Conservation (phyloP, 768 basidiomycete species). For the Lactarius deliciosus region DNA sequence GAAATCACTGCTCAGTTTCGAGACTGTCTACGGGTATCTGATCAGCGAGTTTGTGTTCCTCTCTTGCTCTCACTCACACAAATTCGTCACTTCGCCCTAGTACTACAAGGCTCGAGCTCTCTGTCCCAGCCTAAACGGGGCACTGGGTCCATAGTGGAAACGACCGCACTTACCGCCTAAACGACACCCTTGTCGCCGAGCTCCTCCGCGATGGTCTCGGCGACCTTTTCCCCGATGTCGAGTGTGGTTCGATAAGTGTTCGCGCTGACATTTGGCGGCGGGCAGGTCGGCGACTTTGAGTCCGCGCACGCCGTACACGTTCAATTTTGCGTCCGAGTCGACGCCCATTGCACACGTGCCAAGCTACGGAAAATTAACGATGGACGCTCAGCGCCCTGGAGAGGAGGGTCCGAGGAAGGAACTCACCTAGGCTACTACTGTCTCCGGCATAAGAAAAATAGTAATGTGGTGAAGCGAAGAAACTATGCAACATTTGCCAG, state of each 20-base stretch:
- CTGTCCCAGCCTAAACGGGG: too few relatives aligned
- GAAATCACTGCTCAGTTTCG: not conserved
- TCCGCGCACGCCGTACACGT: slow-evolving; percentile 42
- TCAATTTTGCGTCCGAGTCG: too few relatives aligned
- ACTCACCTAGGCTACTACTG: too few relatives aligned
- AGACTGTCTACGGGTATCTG: not conserved
- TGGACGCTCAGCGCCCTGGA: too few relatives aligned
- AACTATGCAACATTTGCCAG: too few relatives aligned
- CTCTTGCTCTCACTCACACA: not conserved
- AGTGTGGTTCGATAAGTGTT: too few relatives aligned
- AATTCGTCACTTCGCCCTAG: too few relatives aligned
- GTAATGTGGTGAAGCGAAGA: too few relatives aligned
- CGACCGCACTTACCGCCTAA: not conserved
- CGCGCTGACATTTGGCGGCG: slow-evolving; percentile 40
- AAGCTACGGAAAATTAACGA: too few relatives aligned
- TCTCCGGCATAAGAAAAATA: too few relatives aligned
- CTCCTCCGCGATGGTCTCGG: slow-evolving; percentile 55
- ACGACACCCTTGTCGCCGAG: slow-evolving; percentile 33
- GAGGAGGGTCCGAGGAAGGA: too few relatives aligned
- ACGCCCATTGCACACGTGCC: slow-evolving; percentile 34
- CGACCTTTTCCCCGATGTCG: slow-evolving; percentile 57
- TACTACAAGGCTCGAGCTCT: too few relatives aligned
- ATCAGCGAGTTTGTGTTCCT: not conserved
- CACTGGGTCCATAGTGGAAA: not conserved
- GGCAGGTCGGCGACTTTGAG: slow-evolving; percentile 55